Conservation (phyloP, 2,329 filamentous ascomycete species). For the Aspergillus udagawae region DNA sequence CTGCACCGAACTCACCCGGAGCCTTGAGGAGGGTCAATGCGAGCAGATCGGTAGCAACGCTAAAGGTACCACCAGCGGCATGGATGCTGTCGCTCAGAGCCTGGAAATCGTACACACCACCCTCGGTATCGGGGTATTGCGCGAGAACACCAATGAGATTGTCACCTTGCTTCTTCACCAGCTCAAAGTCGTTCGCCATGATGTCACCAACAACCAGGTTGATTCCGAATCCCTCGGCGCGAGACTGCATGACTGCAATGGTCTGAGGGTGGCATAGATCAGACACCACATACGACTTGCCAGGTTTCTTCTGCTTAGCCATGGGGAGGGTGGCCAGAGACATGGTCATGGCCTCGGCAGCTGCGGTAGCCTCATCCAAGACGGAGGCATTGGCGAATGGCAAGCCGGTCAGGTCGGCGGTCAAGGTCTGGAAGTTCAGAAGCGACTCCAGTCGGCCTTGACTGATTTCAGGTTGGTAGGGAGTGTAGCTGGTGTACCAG, state of each 20-base stretch:
- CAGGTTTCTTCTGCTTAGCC: conserved; percentile 66
- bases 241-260: conserved; percentile 74
- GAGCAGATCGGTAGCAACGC: conserved; percentile 83
- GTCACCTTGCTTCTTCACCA: conserved; percentile 70
- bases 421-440: conserved; percentile 92
- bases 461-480: conserved; percentile 96
- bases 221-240: conserved; percentile 89
- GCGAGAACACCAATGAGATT: conserved; percentile 84
- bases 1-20: conserved; percentile 89
- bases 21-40: conserved; percentile 83
- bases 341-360: conserved; percentile 93
- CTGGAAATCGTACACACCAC: conserved; percentile 72
- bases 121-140: conserved; percentile 91
- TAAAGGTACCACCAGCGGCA: conserved; percentile 71
- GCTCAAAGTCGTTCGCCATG: conserved; percentile 58
- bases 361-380: conserved; percentile 86
- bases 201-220: conserved; percentile 71
- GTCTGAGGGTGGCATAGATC: conserved; percentile 81
- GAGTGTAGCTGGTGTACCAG: conserved; percentile 98
- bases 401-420: conserved; percentile 80
- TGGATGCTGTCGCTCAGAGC: conserved; percentile 73
- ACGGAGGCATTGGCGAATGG: conserved; percentile 88
- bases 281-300: conserved; percentile 82
- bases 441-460: conserved; percentile 89
- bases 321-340: conserved; percentile 72